phyloP scores from a whole-genome alignment of 2,329 filamentous ascomycete species.

The Aureobasidium zeae region DNA sequence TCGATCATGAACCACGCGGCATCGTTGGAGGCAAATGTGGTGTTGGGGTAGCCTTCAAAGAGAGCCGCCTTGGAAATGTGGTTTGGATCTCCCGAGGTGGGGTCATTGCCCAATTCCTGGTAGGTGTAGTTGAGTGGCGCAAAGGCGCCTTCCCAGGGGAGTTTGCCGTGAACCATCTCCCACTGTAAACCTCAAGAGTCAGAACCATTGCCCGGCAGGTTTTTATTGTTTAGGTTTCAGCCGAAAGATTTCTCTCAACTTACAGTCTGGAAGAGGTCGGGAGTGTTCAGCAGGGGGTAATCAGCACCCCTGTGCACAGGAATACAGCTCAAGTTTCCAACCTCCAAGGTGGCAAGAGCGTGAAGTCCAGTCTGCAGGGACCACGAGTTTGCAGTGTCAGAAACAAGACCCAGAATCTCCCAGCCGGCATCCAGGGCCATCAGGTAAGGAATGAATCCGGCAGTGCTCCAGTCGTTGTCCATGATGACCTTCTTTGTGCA shows the following conservation, averaged over 20 bases:
- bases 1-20: conserved; percentile 41
- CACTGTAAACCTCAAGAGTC: conserved; percentile 27
- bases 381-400: conserved; percentile 40
- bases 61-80: conserved; percentile 36
- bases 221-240: background rate
- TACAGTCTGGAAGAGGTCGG: conserved; percentile 32
- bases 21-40: conserved; percentile 31
- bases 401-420: conserved; percentile 36
- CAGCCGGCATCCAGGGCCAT: conserved; percentile 37
- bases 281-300: conserved; percentile 41
- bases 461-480: conserved; percentile 40
- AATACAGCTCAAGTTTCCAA: conserved; percentile 40
- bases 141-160: conserved; percentile 41
- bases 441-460: conserved; percentile 37
- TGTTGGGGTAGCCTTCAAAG: conserved; percentile 39
- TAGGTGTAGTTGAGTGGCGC: conserved; percentile 35
- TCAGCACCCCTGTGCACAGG: conserved; percentile 40
- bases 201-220: background rate
- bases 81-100: conserved; percentile 38
- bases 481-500: conserved; percentile 30
- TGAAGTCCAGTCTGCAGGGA: conserved; percentile 38
- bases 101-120: conserved; percentile 37
- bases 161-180: conserved; percentile 36
- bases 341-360: conserved; percentile 39
- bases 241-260: background rate